Percentiles rank a stretch among this genome's conserved stretches.
phyloP scores from a whole-genome alignment of 192 early-diverging fungal species.

The Fimicolochytrium jonesii region DNA sequence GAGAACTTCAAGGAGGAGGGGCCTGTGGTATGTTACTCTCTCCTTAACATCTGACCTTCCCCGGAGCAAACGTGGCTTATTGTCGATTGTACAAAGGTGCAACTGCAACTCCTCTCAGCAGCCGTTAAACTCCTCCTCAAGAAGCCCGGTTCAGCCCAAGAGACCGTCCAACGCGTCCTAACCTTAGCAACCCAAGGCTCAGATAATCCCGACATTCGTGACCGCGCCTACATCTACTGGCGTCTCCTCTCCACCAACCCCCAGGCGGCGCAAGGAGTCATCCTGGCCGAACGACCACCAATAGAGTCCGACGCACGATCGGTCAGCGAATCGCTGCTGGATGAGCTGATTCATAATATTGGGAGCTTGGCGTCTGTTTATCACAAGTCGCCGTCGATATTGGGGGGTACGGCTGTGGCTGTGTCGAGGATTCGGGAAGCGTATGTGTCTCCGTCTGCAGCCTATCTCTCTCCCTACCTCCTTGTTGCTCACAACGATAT shows the following conservation, averaged over 20 bases:
- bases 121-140: constrained; percentile 94
- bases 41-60: too few relatives aligned
- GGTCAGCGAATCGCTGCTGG: constrained; percentile 70
- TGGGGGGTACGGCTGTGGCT: constrained; percentile 49
- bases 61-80: neutral
- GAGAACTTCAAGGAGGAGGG: constrained; percentile 88
- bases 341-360: constrained; percentile 85
- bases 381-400: constrained; percentile 80
- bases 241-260: constrained; percentile 90
- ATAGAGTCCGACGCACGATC: constrained; percentile 64
- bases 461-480: too few relatives aligned
- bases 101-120: constrained; percentile 86
- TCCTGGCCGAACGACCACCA: constrained; percentile 84
- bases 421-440: neutral
- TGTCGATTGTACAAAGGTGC: constrained; percentile 57
- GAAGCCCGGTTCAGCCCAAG: constrained; percentile 77
- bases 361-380: constrained; percentile 89
- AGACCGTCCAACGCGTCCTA: constrained; percentile 80
- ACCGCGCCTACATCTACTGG: constrained; percentile 98
- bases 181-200: constrained; percentile 83
- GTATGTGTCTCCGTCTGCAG: too few relatives aligned
- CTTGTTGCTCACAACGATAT: too few relatives aligned
- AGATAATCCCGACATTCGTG: constrained; percentile 93
- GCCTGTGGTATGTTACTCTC: constrained; percentile 42
- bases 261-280: constrained; percentile 80